phyloP scores from a whole-genome alignment of 192 early-diverging fungal species.

The Physocladia obscura region DNA sequence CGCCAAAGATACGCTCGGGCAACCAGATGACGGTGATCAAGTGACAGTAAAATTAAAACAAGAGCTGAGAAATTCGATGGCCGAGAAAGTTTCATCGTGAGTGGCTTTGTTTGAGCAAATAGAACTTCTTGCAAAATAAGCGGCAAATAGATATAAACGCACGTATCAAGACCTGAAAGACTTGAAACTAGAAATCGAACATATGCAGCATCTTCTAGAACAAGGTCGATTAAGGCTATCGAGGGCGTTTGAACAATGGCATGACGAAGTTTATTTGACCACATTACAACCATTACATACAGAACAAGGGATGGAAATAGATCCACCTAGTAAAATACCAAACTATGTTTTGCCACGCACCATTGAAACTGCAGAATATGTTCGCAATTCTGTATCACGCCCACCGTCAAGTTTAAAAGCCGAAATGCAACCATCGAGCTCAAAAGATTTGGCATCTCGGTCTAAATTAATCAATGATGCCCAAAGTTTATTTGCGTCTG shows the following conservation, averaged over 20 bases:
- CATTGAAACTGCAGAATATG: neutral
- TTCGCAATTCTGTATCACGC: neutral
- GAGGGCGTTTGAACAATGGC: constrained; percentile 62
- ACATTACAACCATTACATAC: neutral
- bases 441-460: no score
- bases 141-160: constrained; percentile 45
- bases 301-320: neutral
- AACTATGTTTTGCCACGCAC: no score
- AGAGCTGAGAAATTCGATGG: constrained; percentile 16
- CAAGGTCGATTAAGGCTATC: constrained; percentile 54
- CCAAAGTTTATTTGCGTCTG: no score
- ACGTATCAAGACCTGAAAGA: constrained; percentile 57
- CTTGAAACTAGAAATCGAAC: constrained; percentile 63
- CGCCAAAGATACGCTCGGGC: constrained; percentile 30
- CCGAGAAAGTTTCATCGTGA: constrained; percentile 21
- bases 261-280: constrained; percentile 43
- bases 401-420: neutral
- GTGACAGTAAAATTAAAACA: neutral
- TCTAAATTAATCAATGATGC: no score
- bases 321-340: neutral
- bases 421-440: neutral
- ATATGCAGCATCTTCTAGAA: constrained; percentile 64
- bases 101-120: neutral
- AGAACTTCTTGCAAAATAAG: neutral
- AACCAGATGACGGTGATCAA: constrained; percentile 11